phyloP scores from a whole-genome alignment of 208 protist genomes.

The Trypanosoma brucei region DNA sequence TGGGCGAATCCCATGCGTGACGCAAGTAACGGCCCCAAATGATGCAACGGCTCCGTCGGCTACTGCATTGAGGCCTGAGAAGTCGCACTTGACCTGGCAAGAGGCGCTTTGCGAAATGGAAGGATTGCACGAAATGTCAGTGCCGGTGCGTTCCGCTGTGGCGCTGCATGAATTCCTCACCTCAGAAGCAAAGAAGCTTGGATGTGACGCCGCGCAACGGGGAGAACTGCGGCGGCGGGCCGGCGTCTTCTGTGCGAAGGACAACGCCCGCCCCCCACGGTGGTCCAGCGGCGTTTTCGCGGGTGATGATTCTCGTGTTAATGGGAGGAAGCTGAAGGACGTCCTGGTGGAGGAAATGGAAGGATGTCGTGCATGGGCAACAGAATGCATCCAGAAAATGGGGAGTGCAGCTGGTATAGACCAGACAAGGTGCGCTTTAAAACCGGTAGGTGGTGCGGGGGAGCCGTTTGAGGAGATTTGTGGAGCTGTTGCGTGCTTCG shows the following conservation, averaged over 20 bases:
- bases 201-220: constrained; percentile 14
- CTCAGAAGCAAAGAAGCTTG: constrained; percentile 12
- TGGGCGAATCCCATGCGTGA: too few relatives aligned
- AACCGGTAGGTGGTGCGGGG: not conserved
- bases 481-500: not conserved
- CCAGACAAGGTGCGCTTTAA: not conserved
- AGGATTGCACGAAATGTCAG: too few relatives aligned
- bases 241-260: not conserved
- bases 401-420: not conserved
- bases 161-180: constrained; percentile 8
- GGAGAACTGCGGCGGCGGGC: constrained; percentile 20
- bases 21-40: too few relatives aligned
- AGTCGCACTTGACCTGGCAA: too few relatives aligned
- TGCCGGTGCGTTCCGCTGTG: not conserved
- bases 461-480: not conserved
- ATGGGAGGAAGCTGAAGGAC: not conserved
- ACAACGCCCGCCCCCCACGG: not conserved
- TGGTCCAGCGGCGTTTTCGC: not conserved
- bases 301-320: not conserved
- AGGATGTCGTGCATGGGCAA: constrained; percentile 9
- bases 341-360: constrained; percentile 19
- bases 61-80: too few relatives aligned
- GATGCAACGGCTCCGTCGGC: too few relatives aligned
- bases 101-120: too few relatives aligned
- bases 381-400: not conserved